These are phyloP conservation scores for Skeletonema potamos DNA, from an alignment of 108 stramenopile species.

Conservation along the genomic window DNA sequence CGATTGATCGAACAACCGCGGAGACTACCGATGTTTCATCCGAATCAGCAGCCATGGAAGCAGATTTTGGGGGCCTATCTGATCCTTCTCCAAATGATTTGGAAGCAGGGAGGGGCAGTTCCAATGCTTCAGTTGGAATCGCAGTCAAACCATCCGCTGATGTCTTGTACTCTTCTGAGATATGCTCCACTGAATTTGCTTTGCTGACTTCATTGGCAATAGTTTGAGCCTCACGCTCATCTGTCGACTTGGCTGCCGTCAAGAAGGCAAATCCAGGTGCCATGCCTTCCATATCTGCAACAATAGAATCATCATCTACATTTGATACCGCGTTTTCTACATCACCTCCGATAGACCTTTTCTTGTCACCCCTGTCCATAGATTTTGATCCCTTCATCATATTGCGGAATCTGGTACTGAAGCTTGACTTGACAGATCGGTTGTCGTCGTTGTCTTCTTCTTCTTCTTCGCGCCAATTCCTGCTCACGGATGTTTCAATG, in stretches of 20 bases:
- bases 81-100: slow-evolving; percentile 1
- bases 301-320: slow-evolving; percentile 6
- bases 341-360: slow-evolving; percentile 6
- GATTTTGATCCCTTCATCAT: slow-evolving; percentile 36
- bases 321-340: neutral
- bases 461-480: slow-evolving; percentile 5
- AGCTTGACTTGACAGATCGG: slow-evolving; percentile 28
- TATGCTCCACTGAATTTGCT: slow-evolving; percentile 13
- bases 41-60: neutral
- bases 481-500: neutral
- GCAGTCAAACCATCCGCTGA: slow-evolving; percentile 1
- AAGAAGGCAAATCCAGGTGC: slow-evolving; percentile 47
- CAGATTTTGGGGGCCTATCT: neutral
- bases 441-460: slow-evolving; percentile 14
- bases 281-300: slow-evolving; percentile 8
- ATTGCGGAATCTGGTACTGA: slow-evolving; percentile 33
- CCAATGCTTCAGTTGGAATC: neutral
- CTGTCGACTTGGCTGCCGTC: slow-evolving; percentile 15
- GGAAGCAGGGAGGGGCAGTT: neutral
- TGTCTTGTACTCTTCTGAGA: slow-evolving; percentile 22
- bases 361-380: slow-evolving; percentile 21
- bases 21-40: neutral
- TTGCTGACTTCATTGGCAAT: neutral
- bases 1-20: neutral
- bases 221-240: slow-evolving; percentile 3